A percentile compares a stretch with the other conserved stretches of the same genome.
Evolutionary conservation across 1,284 basidiomycete species (phyloP).

Genomic region (Ceratobasidium sp.): DNA sequence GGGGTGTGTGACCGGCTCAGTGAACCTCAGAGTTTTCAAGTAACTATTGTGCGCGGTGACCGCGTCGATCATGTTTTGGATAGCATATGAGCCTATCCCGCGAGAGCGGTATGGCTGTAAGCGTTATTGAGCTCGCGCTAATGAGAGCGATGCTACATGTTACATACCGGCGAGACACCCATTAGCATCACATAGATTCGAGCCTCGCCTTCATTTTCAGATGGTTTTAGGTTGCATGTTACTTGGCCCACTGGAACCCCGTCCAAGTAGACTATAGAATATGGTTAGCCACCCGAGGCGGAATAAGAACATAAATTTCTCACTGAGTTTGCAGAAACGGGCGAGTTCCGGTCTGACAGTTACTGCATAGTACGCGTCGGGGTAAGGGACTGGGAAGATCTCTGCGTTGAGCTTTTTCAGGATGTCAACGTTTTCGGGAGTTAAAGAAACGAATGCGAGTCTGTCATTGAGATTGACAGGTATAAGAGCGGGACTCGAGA

Average conservation of each 20-base stretch:
- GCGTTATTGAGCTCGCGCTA: background rate
- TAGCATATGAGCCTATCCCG: slow-evolving; percentile 18
- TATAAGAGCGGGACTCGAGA: too few relatives aligned
- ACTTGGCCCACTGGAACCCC: slow-evolving; percentile 18
- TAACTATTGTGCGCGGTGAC: slow-evolving; percentile 16
- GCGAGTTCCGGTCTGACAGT: slow-evolving; percentile 3
- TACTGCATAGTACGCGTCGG: slow-evolving; percentile 21
- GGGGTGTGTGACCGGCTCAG: slow-evolving; percentile 18
- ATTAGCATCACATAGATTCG: slow-evolving; percentile 27
- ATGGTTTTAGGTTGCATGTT: slow-evolving; percentile 23
- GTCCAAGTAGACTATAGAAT: slow-evolving; percentile 22
- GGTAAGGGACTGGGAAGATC: slow-evolving; percentile 32
- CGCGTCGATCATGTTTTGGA: slow-evolving; percentile 23
- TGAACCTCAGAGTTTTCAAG: background rate
- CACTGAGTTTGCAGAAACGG: slow-evolving; percentile 23
- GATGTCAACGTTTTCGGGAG: slow-evolving; percentile 28
- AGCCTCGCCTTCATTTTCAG: slow-evolving; percentile 1
- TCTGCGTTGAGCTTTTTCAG: slow-evolving; percentile 20
- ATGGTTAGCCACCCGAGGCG: background rate
- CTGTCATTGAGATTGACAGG: slow-evolving; percentile 12
- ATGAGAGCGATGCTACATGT: background rate
- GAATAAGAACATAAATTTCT: background rate
- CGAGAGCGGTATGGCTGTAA: slow-evolving; percentile 22
- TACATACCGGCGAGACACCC: background rate
- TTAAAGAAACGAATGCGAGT: slow-evolving; percentile 26